Conservation (phyloP, 2,329 filamentous ascomycete species). For the Colletotrichum tofieldiae region DNA sequence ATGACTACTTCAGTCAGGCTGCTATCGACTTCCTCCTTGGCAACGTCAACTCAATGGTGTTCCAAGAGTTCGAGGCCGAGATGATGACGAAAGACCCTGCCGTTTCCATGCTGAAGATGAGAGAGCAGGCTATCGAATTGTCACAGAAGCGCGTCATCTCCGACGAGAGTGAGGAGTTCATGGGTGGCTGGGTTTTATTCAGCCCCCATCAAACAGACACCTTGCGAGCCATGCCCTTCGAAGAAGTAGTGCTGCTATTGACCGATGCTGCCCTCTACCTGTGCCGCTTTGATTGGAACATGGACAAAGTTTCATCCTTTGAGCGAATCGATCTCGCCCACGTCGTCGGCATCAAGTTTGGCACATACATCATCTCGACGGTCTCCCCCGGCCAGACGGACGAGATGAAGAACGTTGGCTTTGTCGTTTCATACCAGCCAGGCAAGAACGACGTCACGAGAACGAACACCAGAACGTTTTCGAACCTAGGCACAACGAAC, state of each 20-base stretch:
- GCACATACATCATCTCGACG: conserved; percentile 92
- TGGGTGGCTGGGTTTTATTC: conserved; percentile 91
- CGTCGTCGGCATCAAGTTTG: conserved; percentile 80
- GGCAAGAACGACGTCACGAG: conserved; percentile 80
- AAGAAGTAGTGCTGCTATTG: conserved; percentile 89
- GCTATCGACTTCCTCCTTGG: conserved; percentile 95
- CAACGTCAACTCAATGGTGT: conserved; percentile 86
- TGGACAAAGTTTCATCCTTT: conserved; percentile 94
- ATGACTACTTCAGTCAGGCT: conserved; percentile 96
- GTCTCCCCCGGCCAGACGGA: conserved; percentile 84
- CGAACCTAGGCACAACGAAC: conserved; percentile 58
- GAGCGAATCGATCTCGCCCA: conserved; percentile 86
- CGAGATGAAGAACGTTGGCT: conserved; percentile 84
- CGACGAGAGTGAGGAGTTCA: conserved; percentile 86
- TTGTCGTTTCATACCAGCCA: conserved; percentile 84
- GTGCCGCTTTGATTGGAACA: conserved; percentile 94
- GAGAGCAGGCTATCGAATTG: conserved; percentile 91
- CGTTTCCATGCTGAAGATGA: conserved; percentile 86
- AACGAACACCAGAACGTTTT: conserved; percentile 89
- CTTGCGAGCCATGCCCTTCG: conserved; percentile 78
- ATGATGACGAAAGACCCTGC: conserved; percentile 96
- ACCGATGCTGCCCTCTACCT: conserved; percentile 90
- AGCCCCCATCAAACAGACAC: conserved; percentile 82
- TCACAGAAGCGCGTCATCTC: conserved; percentile 89
- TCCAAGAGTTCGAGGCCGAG: conserved; percentile 93